These are phyloP conservation scores for Clarireedia paspali DNA, from an alignment of 2,329 filamentous ascomycete species.

Conservation along the genomic window DNA sequence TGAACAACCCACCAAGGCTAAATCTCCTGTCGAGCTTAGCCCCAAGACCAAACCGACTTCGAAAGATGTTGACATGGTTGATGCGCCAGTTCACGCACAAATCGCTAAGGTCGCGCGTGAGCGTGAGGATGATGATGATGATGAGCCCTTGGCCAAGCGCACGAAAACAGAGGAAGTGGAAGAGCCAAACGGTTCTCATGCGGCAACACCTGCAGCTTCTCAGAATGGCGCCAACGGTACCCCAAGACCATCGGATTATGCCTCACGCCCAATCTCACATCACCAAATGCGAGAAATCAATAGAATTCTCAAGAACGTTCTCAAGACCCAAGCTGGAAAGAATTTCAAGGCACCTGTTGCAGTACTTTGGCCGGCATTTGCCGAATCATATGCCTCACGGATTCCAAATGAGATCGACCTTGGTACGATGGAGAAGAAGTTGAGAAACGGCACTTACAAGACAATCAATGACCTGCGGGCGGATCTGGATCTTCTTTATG, in stretches of 20 bases:
- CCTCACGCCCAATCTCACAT: constrained; percentile 39
- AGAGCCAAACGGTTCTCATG: constrained; percentile 12
- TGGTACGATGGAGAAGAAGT: constrained; percentile 68
- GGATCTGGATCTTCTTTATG: constrained; percentile 70
- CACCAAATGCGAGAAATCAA: constrained; percentile 56
- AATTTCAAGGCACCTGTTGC: constrained; percentile 75
- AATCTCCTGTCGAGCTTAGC: neutral
- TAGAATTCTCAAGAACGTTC: constrained; percentile 63
- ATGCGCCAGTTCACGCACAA: constrained; percentile 27
- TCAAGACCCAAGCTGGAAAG: constrained; percentile 75
- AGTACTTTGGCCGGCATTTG: constrained; percentile 65
- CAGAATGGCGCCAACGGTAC: constrained; percentile 19
- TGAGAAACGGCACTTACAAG: constrained; percentile 60
- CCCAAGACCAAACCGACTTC: neutral
- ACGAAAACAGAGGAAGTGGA: constrained; percentile 57
- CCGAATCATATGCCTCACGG: constrained; percentile 61
- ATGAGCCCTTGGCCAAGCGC: constrained; percentile 69
- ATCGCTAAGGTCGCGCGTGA: constrained; percentile 59
- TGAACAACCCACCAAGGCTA: neutral
- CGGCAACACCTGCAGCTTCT: constrained; percentile 15
- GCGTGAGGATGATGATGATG: constrained; percentile 64
- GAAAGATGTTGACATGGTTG: constrained; percentile 28
- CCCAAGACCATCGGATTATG: constrained; percentile 6
- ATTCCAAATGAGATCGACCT: constrained; percentile 80
- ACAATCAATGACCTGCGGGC: constrained; percentile 64